Evolutionary conservation across 2,329 filamentous ascomycete species (phyloP).

Genomic region (Phialocephala sp.): DNA sequence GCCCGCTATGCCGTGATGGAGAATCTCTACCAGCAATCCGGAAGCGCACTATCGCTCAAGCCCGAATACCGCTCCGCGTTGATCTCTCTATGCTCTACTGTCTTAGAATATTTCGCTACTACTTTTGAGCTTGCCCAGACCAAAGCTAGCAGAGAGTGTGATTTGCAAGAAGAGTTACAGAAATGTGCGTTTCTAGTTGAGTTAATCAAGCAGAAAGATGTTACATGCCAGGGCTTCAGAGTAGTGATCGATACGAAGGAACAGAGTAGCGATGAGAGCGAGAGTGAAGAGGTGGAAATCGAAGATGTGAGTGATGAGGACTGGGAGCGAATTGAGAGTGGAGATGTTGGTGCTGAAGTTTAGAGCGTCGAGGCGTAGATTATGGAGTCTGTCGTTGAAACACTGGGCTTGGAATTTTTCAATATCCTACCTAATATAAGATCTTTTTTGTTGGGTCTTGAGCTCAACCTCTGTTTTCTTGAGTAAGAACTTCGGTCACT

Average conservation of each 20-base stretch:
- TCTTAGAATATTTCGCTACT: slow-evolving; percentile 22
- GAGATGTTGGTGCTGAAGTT: background rate
- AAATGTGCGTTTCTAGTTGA: slow-evolving; percentile 11
- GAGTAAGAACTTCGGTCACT: too few species aligned
- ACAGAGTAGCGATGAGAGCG: slow-evolving; percentile 14
- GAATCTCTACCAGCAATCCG: slow-evolving; percentile 30
- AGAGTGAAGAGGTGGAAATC: background rate
- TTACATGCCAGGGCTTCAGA: slow-evolving; percentile 21
- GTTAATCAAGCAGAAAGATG: slow-evolving; percentile 19
- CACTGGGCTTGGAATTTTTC: too few species aligned
- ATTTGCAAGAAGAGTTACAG: background rate
- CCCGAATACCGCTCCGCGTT: slow-evolving; percentile 23
- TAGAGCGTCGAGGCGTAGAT: background rate
- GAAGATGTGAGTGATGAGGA: slow-evolving; percentile 26
- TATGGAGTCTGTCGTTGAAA: too few species aligned
- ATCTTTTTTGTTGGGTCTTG: too few species aligned
- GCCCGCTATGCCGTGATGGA: slow-evolving; percentile 36
- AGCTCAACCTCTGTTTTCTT: too few species aligned
- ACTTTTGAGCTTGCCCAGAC: background rate
- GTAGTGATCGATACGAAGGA: slow-evolving; percentile 20
- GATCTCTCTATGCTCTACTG: slow-evolving; percentile 20
- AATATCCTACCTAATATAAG: too few species aligned
- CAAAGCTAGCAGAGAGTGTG: background rate
- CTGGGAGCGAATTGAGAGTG: slow-evolving; percentile 21
- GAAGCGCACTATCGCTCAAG: slow-evolving; percentile 19